phyloP scores from a whole-genome alignment of 257 asterid species.

The Solanum chilense region DNA sequence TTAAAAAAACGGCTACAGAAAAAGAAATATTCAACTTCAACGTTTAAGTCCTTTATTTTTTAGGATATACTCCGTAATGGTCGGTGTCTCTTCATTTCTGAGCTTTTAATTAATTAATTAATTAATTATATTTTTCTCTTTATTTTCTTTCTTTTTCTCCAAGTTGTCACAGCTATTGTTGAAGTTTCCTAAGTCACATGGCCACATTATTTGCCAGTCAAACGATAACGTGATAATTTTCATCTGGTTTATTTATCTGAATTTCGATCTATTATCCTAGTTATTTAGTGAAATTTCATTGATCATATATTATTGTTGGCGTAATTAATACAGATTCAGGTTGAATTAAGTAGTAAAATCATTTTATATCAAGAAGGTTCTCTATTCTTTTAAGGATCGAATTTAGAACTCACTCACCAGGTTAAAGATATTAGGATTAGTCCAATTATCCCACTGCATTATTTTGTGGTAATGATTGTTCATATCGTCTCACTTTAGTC shows the following conservation, averaged over 20 bases:
- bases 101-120: background rate
- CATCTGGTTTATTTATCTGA: background rate
- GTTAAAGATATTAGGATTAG: background rate
- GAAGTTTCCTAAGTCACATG: constrained; percentile 29
- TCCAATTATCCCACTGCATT: background rate
- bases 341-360: background rate
- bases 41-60: constrained; percentile 65
- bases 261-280: background rate
- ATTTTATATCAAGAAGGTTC: background rate
- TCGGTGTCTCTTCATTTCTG: constrained; percentile 7
- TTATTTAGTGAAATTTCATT: too few relatives aligned
- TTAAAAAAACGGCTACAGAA: constrained; percentile 9
- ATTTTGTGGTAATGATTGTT: background rate
- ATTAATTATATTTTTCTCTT: background rate
- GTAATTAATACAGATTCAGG: too few relatives aligned
- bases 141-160: background rate
- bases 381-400: background rate
- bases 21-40: constrained; percentile 77
- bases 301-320: too few relatives aligned
- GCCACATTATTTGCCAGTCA: constrained; percentile 36
- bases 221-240: constrained; percentile 10
- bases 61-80: constrained; percentile 17
- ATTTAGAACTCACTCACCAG: background rate
- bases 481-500: background rate
- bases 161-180: constrained; percentile 5